Percentiles rank a stretch among this genome's conserved stretches.
phyloP scores from a whole-genome alignment of 2,329 filamentous ascomycete genomes.

The Paraconiothyrium sp. region DNA sequence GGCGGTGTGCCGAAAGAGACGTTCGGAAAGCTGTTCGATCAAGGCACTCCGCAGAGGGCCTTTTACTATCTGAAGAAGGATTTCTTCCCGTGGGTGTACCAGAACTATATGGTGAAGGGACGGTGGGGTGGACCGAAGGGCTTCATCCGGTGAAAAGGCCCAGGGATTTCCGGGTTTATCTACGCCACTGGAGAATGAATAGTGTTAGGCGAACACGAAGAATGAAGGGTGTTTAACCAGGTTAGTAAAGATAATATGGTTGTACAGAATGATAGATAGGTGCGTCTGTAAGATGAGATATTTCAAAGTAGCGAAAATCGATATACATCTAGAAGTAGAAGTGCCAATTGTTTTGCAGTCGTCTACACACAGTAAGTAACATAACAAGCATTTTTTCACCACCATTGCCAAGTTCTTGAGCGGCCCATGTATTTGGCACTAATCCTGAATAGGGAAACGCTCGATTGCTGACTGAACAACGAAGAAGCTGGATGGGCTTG shows the following conservation, averaged over 20 bases:
- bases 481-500: too few species aligned
- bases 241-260: too few species aligned
- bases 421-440: too few species aligned
- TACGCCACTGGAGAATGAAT: not conserved
- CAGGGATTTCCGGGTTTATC: not conserved
- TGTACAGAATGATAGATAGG: not conserved
- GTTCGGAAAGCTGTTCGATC: conserved; percentile 64
- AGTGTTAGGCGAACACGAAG: not conserved
- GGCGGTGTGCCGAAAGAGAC: conserved; percentile 71
- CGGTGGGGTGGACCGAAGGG: conserved; percentile 70
- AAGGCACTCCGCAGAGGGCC: conserved; percentile 62
- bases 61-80: conserved; percentile 73
- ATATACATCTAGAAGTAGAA: too few species aligned
- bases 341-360: not conserved
- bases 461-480: too few species aligned
- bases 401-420: too few species aligned
- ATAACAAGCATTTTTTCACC: too few species aligned
- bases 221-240: not conserved
- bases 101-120: conserved; percentile 68
- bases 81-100: conserved; percentile 74
- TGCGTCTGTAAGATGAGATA: not conserved
- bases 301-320: not conserved
- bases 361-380: not conserved
- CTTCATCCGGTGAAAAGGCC: conserved; percentile 36
- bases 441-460: too few species aligned